Base-by-base conservation (phyloP, 139 green algal species). In the Micromonas pusilla region DNA sequence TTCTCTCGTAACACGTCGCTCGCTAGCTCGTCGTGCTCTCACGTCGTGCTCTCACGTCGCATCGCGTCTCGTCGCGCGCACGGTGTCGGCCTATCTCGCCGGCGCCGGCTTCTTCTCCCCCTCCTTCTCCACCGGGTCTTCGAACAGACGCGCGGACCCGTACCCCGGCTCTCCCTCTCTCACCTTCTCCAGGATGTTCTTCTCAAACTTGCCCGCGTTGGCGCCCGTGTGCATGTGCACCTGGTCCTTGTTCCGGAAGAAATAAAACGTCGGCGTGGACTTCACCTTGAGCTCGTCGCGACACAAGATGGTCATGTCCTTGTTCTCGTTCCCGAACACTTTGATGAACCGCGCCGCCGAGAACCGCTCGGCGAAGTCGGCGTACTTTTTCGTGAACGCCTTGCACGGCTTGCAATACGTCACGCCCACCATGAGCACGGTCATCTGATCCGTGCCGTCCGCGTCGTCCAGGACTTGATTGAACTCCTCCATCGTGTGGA, bases 361-460 rank as follows among this genome's bases (percentile, higher is more conserved):
- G 23, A 52, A 65, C 16, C 32, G 37, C 21, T 78, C 38, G 2
- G 71, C 66, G 54, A 23, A 38, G 25, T 77, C 37, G 31, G 79
- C 37, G 64, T 77, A 85, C 4, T 78, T 63, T 25, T 73, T 64
- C 0, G 39, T 30, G 67, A 85, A 83, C 30, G 52, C 54, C 70
- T 82, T 82, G 76, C 81, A 85, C 37, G 81, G 81, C 63, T 62
- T 68, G 81, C 81, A 85, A 33, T 45, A 79, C 2, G 81, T 85
- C 70, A 85, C 79, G 21, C 77, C 77, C 25, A 85, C 81, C 79
- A 74, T 34, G 31, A 85, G n/a, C 4, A 82, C 68, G 6, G 79
- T 37, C 28, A 77, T 3, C 9, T 74, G 54, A 16, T 71, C 74
- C 1, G 34, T 65, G n/a, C 39, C 33, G n/a, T 38, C 37, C 33